phyloP scores from a whole-genome alignment of 345 rosid genomes.

The Brassica rapa region DNA sequence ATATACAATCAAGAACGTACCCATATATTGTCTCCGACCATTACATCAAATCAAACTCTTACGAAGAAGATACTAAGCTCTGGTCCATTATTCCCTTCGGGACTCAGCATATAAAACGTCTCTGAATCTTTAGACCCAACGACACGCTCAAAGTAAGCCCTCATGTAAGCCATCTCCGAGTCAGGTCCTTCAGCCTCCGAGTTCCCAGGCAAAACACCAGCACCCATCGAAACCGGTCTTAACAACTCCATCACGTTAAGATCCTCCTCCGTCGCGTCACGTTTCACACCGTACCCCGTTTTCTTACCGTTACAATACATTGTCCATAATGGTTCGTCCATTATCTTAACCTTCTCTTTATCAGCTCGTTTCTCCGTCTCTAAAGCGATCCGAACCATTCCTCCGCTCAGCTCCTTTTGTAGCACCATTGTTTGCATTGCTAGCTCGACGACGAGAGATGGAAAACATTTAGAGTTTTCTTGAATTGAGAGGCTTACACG shows the following conservation, averaged over 20 bases:
- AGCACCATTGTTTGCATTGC: slow-evolving; percentile 62
- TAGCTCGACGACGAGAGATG: slow-evolving; percentile 58
- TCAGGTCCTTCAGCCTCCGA: slow-evolving; percentile 69
- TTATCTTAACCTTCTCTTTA: slow-evolving; percentile 50
- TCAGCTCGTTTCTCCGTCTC: slow-evolving; percentile 68
- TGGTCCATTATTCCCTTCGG: slow-evolving; percentile 77
- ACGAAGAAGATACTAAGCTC: slow-evolving; percentile 82
- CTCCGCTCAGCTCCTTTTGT: slow-evolving; percentile 64
- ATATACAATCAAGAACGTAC: background rate
- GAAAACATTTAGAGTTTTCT: slow-evolving; percentile 66
- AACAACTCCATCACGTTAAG: slow-evolving; percentile 75
- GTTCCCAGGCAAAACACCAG: slow-evolving; percentile 73
- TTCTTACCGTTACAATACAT: slow-evolving; percentile 86
- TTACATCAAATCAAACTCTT: slow-evolving; percentile 48
- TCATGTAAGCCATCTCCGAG: slow-evolving; percentile 70
- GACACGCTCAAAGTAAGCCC: slow-evolving; percentile 77
- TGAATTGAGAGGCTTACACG: slow-evolving; percentile 72
- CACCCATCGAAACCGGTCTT: slow-evolving; percentile 83
- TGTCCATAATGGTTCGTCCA: slow-evolving; percentile 78
- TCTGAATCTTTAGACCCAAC: slow-evolving; percentile 88
- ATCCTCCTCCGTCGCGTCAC: slow-evolving; percentile 72
- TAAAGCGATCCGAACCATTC: slow-evolving; percentile 76
- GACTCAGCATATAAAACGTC: slow-evolving; percentile 80
- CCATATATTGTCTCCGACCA: background rate
- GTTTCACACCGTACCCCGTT: slow-evolving; percentile 63